These are phyloP conservation scores for Penicillium chermesinum DNA, from an alignment of 495 filamentous ascomycete genomes.

Conservation along the genomic window DNA sequence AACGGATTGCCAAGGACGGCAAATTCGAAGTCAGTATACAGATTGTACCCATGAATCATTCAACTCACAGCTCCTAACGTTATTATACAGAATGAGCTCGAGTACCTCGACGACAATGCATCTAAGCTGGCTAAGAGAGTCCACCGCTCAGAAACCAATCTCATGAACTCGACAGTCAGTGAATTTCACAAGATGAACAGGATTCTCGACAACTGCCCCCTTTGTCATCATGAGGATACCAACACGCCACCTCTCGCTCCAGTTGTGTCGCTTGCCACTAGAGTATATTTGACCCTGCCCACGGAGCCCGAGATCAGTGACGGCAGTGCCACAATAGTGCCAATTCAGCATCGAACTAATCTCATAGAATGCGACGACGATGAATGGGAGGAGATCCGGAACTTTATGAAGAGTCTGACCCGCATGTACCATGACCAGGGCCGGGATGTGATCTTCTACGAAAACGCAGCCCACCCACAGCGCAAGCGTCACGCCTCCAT, in stretches of 20 bases:
- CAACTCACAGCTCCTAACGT: constrained; percentile 19
- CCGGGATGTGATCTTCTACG: constrained; percentile 91
- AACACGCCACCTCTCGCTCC: constrained; percentile 80
- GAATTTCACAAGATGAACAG: constrained; percentile 89
- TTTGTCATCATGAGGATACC: constrained; percentile 90
- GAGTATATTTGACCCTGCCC: constrained; percentile 83
- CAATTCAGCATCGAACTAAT: constrained; percentile 83
- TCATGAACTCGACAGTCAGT: constrained; percentile 80
- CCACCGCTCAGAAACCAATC: constrained; percentile 79
- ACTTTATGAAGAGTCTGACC: constrained; percentile 97
- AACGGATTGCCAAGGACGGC: constrained; percentile 84
- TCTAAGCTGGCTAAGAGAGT: constrained; percentile 84
- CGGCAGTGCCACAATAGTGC: constrained; percentile 81
- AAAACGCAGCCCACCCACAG: constrained; percentile 82
- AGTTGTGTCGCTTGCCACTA: constrained; percentile 80
- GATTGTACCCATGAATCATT: neutral
- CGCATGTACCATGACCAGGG: constrained; percentile 90
- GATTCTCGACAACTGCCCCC: constrained; percentile 80
- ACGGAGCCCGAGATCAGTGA: constrained; percentile 83
- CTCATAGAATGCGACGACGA: constrained; percentile 97
- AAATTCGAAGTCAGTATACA: constrained; percentile 66
- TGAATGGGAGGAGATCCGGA: constrained; percentile 98
- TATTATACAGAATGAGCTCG: constrained; percentile 64
- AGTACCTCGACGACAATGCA: constrained; percentile 97
- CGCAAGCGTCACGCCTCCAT: constrained; percentile 80